Conservation (phyloP, 2,329 filamentous ascomycete species). For the Phialemoniopsis sp. region DNA sequence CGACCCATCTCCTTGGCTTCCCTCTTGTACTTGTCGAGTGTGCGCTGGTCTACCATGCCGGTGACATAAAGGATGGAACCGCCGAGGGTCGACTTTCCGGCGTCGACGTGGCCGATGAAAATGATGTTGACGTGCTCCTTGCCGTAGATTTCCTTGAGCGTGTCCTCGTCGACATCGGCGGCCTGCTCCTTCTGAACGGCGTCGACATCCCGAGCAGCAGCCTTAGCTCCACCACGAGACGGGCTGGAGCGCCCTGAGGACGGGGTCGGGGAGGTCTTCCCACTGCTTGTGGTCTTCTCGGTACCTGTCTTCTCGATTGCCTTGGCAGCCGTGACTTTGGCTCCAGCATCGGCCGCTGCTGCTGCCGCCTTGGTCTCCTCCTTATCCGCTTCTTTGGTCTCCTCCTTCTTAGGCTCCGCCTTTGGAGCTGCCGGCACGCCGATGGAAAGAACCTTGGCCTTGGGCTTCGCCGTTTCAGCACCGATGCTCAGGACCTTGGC, state of each 20-base stretch:
- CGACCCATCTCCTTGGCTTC: conserved; percentile 95
- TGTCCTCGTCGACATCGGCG: conserved; percentile 66
- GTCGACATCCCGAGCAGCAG: conserved; percentile 67
- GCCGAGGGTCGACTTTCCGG: conserved; percentile 93
- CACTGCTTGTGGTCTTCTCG: conserved; percentile 50
- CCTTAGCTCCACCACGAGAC: conserved; percentile 51
- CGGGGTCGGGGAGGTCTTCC: conserved; percentile 75
- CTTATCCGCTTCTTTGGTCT: conserved; percentile 26
- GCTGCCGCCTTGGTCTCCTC: conserved; percentile 46
- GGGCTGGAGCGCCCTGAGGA: conserved; percentile 84
- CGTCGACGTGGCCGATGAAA: conserved; percentile 94
- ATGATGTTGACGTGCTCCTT: conserved; percentile 94
- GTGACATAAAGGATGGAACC: conserved; percentile 90
- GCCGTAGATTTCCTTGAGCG: conserved; percentile 91
- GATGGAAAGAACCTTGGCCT: conserved; percentile 75
- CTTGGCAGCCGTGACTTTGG: conserved; percentile 83
- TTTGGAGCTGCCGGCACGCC: conserved; percentile 40
- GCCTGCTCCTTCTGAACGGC: conserved; percentile 79
- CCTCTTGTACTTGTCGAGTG: conserved; percentile 95
- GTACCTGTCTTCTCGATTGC: conserved; percentile 87
- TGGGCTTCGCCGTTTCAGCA: conserved; percentile 45
- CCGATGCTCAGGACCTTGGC: conserved; percentile 63
- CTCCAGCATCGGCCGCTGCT: conserved; percentile 59
- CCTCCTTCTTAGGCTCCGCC: conserved; percentile 29
- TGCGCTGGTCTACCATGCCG: conserved; percentile 99